Evolutionary conservation across 2,329 filamentous ascomycete genomes (phyloP).

Genomic region (Penicillium sp.): DNA sequence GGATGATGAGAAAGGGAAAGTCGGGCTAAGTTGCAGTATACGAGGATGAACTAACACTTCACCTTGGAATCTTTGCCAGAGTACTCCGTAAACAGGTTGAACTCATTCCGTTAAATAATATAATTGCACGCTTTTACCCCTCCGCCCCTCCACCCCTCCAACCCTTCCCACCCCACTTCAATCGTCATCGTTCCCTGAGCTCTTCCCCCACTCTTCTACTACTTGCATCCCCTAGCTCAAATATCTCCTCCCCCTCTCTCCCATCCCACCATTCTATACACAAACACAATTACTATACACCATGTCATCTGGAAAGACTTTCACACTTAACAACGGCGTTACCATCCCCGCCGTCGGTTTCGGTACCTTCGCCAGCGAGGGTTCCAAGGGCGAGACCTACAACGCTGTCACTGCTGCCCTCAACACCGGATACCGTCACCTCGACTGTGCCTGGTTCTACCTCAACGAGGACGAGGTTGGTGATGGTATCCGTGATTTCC

Average conservation of each 20-base stretch:
- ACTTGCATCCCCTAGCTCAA: conserved; percentile 3
- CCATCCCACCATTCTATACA: conserved; percentile 7
- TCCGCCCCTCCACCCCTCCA: not conserved
- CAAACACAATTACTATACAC: conserved; percentile 29
- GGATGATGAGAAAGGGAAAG: conserved; percentile 1
- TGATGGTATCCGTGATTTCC: conserved; percentile 53
- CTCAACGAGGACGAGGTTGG: conserved; percentile 54
- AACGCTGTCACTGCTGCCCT: conserved; percentile 51
- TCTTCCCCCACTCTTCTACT: conserved; percentile 9
- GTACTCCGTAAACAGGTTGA: not conserved
- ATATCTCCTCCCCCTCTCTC: conserved; percentile 2
- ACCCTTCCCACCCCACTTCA: conserved; percentile 11
- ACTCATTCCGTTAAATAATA: not conserved
- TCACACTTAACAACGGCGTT: conserved; percentile 56
- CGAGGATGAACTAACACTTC: too few relatives aligned
- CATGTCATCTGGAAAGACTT: conserved; percentile 53
- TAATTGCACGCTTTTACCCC: conserved; percentile 1
- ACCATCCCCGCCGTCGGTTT: conserved; percentile 62
- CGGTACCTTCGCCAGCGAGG: conserved; percentile 66
- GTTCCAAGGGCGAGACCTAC: conserved; percentile 57
- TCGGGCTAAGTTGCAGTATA: conserved; percentile 1
- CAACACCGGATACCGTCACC: conserved; percentile 51
- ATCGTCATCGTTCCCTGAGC: conserved; percentile 22
- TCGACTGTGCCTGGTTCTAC: conserved; percentile 57
- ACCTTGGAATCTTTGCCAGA: too few relatives aligned